Evolutionary conservation across 2,329 filamentous ascomycete genomes (phyloP).

Genomic region (Delphinella strobiligena): DNA sequence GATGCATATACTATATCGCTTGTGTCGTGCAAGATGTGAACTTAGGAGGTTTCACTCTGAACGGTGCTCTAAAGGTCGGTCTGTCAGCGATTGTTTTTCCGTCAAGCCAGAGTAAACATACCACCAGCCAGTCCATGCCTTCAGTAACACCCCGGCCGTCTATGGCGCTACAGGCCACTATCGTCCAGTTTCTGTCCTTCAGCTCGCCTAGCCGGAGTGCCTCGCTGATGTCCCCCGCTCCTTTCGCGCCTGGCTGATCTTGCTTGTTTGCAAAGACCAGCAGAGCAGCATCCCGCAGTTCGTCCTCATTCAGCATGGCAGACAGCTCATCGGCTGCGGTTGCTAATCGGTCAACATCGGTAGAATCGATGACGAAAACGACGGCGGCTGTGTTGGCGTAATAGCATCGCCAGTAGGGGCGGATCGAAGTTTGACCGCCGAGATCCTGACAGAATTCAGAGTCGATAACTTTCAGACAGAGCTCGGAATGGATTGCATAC

Average conservation of each 20-base stretch:
- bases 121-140: conserved; percentile 98
- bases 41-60: too few species aligned
- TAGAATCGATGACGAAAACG: conserved; percentile 96
- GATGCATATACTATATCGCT: too few species aligned
- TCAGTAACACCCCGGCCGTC: conserved; percentile 90
- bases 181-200: conserved; percentile 97
- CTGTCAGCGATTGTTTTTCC: too few species aligned
- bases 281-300: conserved; percentile 81
- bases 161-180: conserved; percentile 92
- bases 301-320: conserved; percentile 94
- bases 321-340: conserved; percentile 87
- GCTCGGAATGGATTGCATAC: conserved; percentile 39
- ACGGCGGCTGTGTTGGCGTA: conserved; percentile 97
- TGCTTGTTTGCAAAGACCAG: conserved; percentile 99
- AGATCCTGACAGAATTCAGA: conserved; percentile 50
- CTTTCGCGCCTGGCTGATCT: conserved; percentile 92
- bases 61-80: too few species aligned
- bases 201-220: conserved; percentile 80
- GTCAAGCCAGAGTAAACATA: too few species aligned
- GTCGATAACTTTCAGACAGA: conserved; percentile 6
- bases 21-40: too few species aligned
- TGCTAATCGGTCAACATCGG: conserved; percentile 87
- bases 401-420: conserved; percentile 98
- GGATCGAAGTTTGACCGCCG: conserved; percentile 94
- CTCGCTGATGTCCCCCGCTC: conserved; percentile 92